These are phyloP conservation scores for Psidium guajava DNA, from an alignment of 345 rosid species.

Conservation along the genomic window DNA sequence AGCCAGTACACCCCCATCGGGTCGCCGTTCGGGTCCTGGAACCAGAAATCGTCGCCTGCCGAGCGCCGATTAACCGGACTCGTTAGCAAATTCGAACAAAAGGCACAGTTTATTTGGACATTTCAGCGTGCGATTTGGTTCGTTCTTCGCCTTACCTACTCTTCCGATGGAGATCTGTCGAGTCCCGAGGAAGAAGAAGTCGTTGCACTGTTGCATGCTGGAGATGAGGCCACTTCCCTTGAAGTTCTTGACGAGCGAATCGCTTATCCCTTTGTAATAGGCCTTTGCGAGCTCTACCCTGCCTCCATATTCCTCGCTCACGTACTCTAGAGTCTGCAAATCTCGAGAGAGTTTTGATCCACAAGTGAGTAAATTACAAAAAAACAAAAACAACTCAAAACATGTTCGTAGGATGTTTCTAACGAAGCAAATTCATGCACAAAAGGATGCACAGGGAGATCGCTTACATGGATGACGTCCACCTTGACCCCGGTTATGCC, in stretches of 20 bases:
- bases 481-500: constrained; percentile 78
- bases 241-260: constrained; percentile 68
- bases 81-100: not conserved
- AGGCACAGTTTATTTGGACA: not conserved
- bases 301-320: constrained; percentile 71
- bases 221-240: constrained; percentile 62
- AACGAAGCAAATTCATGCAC: not conserved
- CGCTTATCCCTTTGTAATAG: constrained; percentile 48
- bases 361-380: too few relatives aligned
- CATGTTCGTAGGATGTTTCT: not conserved
- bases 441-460: not conserved
- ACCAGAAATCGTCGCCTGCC: constrained; percentile 93
- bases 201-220: constrained; percentile 94
- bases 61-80: not conserved
- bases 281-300: constrained; percentile 68
- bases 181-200: constrained; percentile 83
- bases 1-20: constrained; percentile 86
- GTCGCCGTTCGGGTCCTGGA: constrained; percentile 84
- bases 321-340: constrained; percentile 50
- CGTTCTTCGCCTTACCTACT: constrained; percentile 44
- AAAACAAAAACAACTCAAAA: not conserved
- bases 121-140: not conserved
- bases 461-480: constrained; percentile 76
- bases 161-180: constrained; percentile 73
- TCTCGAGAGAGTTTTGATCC: not conserved